Percentiles rank a stretch among this genome's conserved stretches.
phyloP scores from a whole-genome alignment of 306 rosid genomes.

The Hippophae tibetana region DNA sequence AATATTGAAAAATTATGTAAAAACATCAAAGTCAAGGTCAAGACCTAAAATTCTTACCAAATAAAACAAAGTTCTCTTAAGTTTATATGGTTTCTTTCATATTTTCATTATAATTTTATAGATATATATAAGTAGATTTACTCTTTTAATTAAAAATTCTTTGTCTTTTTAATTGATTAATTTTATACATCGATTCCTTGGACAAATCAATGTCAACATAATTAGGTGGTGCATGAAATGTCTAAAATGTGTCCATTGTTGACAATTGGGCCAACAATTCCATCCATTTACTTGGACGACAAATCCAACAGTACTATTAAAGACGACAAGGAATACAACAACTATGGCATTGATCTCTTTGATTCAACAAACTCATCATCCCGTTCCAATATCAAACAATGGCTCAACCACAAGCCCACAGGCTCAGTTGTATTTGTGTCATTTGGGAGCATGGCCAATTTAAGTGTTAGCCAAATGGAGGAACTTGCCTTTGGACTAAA shows the following conservation, averaged over 20 bases:
- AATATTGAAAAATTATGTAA: no score
- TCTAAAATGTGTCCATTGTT: slow-evolving; percentile 36
- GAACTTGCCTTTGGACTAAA: slow-evolving; percentile 38
- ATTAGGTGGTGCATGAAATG: slow-evolving; percentile 44
- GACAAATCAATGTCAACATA: no score
- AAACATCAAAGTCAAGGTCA: no score
- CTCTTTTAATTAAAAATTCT: no score
- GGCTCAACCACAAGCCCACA: slow-evolving; percentile 39
- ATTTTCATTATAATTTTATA: no score
- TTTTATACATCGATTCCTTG: no score
- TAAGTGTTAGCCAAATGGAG: slow-evolving; percentile 35
- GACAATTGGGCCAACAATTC: slow-evolving; percentile 57
- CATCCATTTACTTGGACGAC: slow-evolving; percentile 40
- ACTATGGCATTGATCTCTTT: slow-evolving; percentile 36
- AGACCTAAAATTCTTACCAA: no score
- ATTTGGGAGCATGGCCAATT: slow-evolving; percentile 43
- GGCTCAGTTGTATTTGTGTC: slow-evolving; percentile 41
- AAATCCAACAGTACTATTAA: background rate
- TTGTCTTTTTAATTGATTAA: no score
- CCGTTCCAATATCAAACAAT: slow-evolving; percentile 8
- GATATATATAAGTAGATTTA: no score
- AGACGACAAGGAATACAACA: slow-evolving; percentile 35
- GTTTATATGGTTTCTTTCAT: no score
- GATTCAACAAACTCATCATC: slow-evolving; percentile 6
- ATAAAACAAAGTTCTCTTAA: no score